Evolutionary conservation across 2,329 filamentous ascomycete genomes (phyloP).

Genomic region (Lecanosticta acicola): DNA sequence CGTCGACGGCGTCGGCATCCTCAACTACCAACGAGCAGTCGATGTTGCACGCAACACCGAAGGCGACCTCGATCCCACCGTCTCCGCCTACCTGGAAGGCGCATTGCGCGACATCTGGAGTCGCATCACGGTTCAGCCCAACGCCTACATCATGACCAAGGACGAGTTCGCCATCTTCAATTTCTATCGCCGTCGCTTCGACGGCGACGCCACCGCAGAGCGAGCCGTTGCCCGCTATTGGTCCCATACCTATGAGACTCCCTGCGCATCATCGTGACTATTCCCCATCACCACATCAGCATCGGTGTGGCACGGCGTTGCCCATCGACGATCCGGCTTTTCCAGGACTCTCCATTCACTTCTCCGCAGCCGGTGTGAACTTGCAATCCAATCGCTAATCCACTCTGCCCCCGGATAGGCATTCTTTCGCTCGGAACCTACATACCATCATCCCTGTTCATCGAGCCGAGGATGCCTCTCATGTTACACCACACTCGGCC

Average conservation of each 20-base stretch:
- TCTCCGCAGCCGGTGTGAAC: not conserved
- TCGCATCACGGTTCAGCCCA: conserved; percentile 59
- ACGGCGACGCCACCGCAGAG: conserved; percentile 46
- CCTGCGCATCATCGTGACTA: conserved; percentile 7
- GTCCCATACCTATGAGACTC: conserved; percentile 36
- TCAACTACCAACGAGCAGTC: conserved; percentile 61
- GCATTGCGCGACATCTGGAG: conserved; percentile 62
- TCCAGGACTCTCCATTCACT: not conserved
- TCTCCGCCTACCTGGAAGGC: conserved; percentile 60
- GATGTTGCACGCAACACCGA: conserved; percentile 70
- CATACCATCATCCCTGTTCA: not conserved
- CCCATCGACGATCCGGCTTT: not conserved
- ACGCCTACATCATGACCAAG: conserved; percentile 65
- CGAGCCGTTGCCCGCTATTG: conserved; percentile 54
- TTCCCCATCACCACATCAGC: not conserved
- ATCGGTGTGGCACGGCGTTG: not conserved
- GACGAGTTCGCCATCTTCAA: conserved; percentile 86
- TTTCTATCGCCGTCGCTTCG: conserved; percentile 67
- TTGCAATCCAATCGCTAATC: conserved; percentile 8
- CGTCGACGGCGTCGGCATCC: conserved; percentile 34
- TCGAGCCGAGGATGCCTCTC: not conserved
- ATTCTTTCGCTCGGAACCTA: too few species aligned
- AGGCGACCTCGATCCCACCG: conserved; percentile 58
- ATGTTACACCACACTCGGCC: conserved; percentile 6
- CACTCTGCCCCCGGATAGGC: not conserved